Base-by-base conservation (phyloP, 148 eudicot genomes). In the Vaccinium vitisidaea region DNA sequence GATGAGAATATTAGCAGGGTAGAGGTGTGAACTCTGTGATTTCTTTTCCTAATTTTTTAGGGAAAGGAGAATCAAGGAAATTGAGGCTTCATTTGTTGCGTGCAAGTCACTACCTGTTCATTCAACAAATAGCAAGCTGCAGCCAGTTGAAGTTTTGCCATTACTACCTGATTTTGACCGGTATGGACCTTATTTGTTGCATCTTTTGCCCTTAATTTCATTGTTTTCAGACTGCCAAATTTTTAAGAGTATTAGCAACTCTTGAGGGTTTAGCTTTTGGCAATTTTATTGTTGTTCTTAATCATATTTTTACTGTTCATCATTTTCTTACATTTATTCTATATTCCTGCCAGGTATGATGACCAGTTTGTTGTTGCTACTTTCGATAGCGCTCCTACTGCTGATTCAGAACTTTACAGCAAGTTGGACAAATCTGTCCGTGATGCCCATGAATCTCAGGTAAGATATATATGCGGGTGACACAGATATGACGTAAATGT, bases 321-420 rank as follows among this genome's bases (percentile, higher is more conserved):
- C 65, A 39, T 32, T 48, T 27, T 43, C 23, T 55, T 12, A 30
- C 14, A 32, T 13, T 1, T 27, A 46, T 76, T 73, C 76, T 88
- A 79, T 61, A 85, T 81, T 69, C 86, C 81, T 84, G 86, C 80
- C 92, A 96, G 98, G 86, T 88, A 86, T 52, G 92, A 90, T 12
- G 96, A 95, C 70, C 92, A 92, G 85, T 93, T 92, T 87, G 94
- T 93, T 21, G 87, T 93, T 3, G 93, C 92, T 80, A 93, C 89
- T 80, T 97, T 95, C 86, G 98, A 95, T 85, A 94, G 94, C 59
- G 98, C 95, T 84, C 99, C 99, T 82, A 95, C 99, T 16, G 93
- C 89, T 83, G 99, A 97, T 86, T 86, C 99, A 54, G 98, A 95
- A 84, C 88, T 89, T 84, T 94, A 92, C 89, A 90, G 91, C 85